These are phyloP conservation scores for Lodderomyces pseudojiufengensis DNA, from an alignment of 1,139 yeast genomes.

Conservation along the genomic window DNA sequence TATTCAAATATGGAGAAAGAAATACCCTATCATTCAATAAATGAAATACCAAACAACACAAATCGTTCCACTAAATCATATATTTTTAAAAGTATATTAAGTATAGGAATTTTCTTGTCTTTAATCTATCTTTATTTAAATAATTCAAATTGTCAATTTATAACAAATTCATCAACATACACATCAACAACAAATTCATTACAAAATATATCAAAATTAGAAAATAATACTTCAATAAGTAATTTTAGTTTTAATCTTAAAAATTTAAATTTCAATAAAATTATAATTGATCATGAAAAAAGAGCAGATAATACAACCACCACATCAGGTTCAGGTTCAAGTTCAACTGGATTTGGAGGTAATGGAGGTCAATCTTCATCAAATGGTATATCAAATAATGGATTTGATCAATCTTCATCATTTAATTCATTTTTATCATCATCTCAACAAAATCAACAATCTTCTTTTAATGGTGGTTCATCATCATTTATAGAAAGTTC, in stretches of 20 bases:
- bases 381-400: not conserved
- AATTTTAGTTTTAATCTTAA: not conserved
- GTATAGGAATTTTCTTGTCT: too few species aligned
- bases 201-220: not conserved
- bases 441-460: conserved; percentile 1
- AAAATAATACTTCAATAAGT: not conserved
- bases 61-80: too few species aligned
- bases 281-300: not conserved
- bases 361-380: not conserved
- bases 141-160: too few species aligned
- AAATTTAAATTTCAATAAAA: too few species aligned
- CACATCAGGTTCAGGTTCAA: too few species aligned
- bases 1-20: too few species aligned
- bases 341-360: not conserved
- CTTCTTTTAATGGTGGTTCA: not conserved
- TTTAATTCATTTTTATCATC: not conserved
- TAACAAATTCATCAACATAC: too few species aligned
- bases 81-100: too few species aligned
- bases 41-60: too few species aligned
- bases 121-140: too few species aligned
- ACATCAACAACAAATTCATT: not conserved
- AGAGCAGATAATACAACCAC: conserved; percentile 2
- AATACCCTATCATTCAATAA: too few species aligned
- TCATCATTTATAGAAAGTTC: not conserved
- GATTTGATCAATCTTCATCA: conserved; percentile 1